These are phyloP conservation scores for Fusarium sp. DNA, from an alignment of 2,329 filamentous ascomycete genomes.

Conservation along the genomic window DNA sequence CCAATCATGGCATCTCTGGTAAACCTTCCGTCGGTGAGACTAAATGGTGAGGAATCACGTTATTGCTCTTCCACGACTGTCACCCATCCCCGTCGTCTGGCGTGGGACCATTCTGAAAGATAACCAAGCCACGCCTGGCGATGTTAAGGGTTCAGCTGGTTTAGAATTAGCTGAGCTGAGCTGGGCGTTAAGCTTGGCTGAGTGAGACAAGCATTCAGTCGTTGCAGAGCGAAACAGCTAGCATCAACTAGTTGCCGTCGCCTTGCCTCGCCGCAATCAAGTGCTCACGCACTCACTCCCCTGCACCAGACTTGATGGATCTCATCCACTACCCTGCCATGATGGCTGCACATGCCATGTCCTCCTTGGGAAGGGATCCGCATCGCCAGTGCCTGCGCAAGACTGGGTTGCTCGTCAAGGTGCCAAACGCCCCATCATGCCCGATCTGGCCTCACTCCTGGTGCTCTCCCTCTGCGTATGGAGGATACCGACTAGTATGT, in stretches of 20 bases:
- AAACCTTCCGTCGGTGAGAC: constrained; percentile 3
- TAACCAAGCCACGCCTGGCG: neutral
- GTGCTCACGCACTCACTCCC: neutral
- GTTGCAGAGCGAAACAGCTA: neutral
- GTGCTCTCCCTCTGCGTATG: neutral
- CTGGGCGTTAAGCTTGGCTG: neutral
- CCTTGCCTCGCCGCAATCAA: neutral
- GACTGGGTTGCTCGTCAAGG: constrained; percentile 2
- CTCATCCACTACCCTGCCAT: constrained; percentile 5
- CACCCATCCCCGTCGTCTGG: neutral
- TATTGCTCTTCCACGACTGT: neutral
- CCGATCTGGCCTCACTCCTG: neutral
- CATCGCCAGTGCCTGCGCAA: neutral
- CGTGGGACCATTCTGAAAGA: neutral
- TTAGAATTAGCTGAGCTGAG: neutral
- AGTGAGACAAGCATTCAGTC: neutral
- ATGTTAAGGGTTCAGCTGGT: neutral
- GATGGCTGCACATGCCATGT: constrained; percentile 5
- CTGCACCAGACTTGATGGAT: neutral
- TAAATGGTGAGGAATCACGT: constrained; percentile 8
- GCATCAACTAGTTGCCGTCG: constrained; percentile 2
- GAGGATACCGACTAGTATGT: neutral
- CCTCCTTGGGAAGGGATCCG: constrained; percentile 10
- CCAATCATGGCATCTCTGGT: constrained; percentile 16
- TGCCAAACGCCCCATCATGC: constrained; percentile 7